phyloP scores from a whole-genome alignment of 163 green algal species.

The Smithsoniella earleae region DNA sequence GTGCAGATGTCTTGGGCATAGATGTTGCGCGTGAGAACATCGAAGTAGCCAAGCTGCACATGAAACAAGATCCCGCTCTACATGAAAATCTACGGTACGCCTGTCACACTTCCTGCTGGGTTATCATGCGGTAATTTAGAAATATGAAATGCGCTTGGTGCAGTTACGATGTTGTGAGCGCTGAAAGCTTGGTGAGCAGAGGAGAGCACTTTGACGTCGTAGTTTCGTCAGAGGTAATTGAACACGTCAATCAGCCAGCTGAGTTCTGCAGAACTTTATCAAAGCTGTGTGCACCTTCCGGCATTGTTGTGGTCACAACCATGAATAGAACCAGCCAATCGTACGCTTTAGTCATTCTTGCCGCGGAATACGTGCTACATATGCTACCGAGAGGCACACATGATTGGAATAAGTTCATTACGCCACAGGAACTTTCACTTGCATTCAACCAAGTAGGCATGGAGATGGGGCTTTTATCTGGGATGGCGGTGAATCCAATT shows the following conservation, averaged over 20 bases:
- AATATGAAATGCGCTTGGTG: no score
- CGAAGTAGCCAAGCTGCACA: constrained; percentile 50
- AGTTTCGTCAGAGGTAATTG: constrained; percentile 81
- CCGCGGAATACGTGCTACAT: constrained; percentile 71
- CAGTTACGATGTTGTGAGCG: constrained; percentile 36
- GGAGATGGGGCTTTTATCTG: background rate
- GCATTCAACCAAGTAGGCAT: constrained; percentile 34
- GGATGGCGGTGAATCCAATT: background rate
- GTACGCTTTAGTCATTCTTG: constrained; percentile 73
- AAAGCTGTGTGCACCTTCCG: constrained; percentile 34
- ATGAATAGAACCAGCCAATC: constrained; percentile 79
- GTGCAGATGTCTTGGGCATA: constrained; percentile 65
- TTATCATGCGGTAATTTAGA: no score
- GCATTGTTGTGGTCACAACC: constrained; percentile 74
- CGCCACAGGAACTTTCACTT: constrained; percentile 74
- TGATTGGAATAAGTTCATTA: constrained; percentile 84
- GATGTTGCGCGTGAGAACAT: constrained; percentile 66
- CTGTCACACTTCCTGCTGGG: no score
- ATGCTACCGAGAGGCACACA: constrained; percentile 77
- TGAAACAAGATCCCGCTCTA: constrained; percentile 21
- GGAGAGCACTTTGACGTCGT: constrained; percentile 56
- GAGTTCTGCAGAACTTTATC: constrained; percentile 32
- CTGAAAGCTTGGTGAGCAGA: constrained; percentile 33
- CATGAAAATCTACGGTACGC: background rate
- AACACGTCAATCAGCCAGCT: constrained; percentile 67